Conservation (phyloP, 768 basidiomycete genomes). For the Naematelia aurantialba region DNA sequence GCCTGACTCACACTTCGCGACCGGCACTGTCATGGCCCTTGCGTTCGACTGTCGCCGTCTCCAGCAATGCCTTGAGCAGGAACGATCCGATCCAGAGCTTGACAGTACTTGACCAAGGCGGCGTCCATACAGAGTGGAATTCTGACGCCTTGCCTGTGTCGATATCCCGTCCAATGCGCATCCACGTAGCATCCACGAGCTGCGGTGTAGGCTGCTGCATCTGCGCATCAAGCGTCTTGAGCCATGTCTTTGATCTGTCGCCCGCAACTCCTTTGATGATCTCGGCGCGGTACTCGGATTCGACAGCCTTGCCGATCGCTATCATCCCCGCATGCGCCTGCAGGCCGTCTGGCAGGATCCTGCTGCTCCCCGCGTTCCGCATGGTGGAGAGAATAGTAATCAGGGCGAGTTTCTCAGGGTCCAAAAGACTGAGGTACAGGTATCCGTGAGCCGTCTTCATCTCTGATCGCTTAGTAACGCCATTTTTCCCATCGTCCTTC, state of each 20-base stretch:
- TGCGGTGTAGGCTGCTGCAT: slow-evolving; percentile 33
- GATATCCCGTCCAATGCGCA: not conserved
- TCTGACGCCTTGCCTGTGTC: slow-evolving; percentile 13
- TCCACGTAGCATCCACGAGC: slow-evolving; percentile 1
- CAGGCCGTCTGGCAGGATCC: slow-evolving; percentile 78
- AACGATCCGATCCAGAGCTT: slow-evolving; percentile 76
- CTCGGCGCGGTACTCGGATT: slow-evolving; percentile 83
- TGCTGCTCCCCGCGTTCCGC: slow-evolving; percentile 62
- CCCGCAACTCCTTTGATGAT: slow-evolving; percentile 56
- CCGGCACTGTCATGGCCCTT: slow-evolving; percentile 58
- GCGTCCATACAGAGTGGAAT: slow-evolving; percentile 39
- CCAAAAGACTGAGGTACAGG: slow-evolving; percentile 69
- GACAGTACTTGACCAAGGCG: slow-evolving; percentile 74
- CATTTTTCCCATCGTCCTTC: not conserved
- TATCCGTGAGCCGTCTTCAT: slow-evolving; percentile 7
- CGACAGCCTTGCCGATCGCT: slow-evolving; percentile 74
- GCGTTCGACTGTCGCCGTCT: slow-evolving; percentile 71
- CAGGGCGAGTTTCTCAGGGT: slow-evolving; percentile 73
- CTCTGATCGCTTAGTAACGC: not conserved
- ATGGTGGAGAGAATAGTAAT: slow-evolving; percentile 86
- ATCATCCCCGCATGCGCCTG: slow-evolving; percentile 81
- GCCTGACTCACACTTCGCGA: slow-evolving; percentile 60
- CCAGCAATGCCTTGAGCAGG: slow-evolving; percentile 77
- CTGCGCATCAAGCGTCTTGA: slow-evolving; percentile 33
- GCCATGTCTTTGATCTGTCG: slow-evolving; percentile 37